Evolutionary conservation across 768 basidiomycete species (phyloP), one percentile per base, ranked within the genome.

Genomic region (Pleurotus pulmonarius): DNA sequence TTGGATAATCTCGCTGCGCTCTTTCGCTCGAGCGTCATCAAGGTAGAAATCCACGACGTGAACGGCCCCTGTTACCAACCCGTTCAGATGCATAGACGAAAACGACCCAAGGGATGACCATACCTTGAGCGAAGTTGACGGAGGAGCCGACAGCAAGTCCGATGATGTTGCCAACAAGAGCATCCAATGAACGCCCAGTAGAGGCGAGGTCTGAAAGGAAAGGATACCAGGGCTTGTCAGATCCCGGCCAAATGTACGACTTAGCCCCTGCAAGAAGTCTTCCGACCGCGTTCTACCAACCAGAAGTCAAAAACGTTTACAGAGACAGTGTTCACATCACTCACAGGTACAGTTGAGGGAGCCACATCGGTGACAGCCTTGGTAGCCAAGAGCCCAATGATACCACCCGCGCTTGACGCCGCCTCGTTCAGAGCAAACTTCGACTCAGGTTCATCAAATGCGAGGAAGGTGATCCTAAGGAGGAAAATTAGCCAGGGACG

Each of bases 41-140:
- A 85, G 64, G 65, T 81, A 83, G 67, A 83, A 82, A 60, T 83
- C 75, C 46, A 85, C 65, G 16, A 83, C 73, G 41, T 80, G 70
- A 5, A 75, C 71, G n/a, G 73, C 73, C 6, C 75, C 77, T 75
- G 46, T 1, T 25, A 25, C 3, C 7, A 29, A 12, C 5, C 11
- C 5, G 6, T 55, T 18, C 8, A 46, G 16, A 1, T 24, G 25
- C 15, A 8, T 43, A 25, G 57, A 29, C 15, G n/a, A 26, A 38
- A 56, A 53, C 22, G 39, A 20, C n/a, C 9, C 22, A 11, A 25
- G 4, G 16, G 5, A 53, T 18, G 7, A 22, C 2, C 25, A 9
- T 39, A 76, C 76, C 70, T 59, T 83, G 79, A 0, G 77, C 75
- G 46, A 73, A 73, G 62, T 75, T 77, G 24, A 79, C 77, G 1